These are phyloP conservation scores for Wickerhamomyces sp. DNA, from an alignment of 1,139 yeast species.

Conservation along the genomic window DNA sequence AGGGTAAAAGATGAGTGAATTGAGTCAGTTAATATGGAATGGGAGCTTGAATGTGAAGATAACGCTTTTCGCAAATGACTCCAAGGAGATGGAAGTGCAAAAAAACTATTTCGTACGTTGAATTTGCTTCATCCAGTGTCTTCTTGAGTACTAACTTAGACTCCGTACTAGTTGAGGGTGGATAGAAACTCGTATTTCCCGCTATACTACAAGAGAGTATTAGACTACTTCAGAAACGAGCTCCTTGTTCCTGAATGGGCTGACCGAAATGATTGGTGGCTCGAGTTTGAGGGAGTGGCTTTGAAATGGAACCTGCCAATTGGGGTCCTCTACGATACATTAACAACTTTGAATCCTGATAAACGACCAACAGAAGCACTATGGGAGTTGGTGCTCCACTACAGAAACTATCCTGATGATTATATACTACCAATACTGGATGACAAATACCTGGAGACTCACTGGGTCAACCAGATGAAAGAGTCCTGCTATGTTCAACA, in stretches of 20 bases:
- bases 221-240: constrained; percentile 39
- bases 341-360: constrained; percentile 34
- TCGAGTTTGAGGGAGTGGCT: constrained; percentile 60
- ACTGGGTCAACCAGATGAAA: constrained; percentile 73
- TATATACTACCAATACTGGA: constrained; percentile 43
- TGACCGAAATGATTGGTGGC: constrained; percentile 48
- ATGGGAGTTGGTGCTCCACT: constrained; percentile 50
- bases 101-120: constrained; percentile 21
- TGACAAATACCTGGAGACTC: constrained; percentile 36
- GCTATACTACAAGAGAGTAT: constrained; percentile 35
- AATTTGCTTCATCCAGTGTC: no score
- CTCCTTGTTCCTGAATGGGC: constrained; percentile 32
- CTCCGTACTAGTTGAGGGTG: constrained; percentile 21
- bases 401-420: constrained; percentile 45
- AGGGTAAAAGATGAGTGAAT: constrained; percentile 19
- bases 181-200: constrained; percentile 59
- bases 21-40: constrained; percentile 45
- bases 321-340: constrained; percentile 62
- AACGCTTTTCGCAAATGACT: constrained; percentile 27
- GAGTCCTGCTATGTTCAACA: constrained; percentile 71
- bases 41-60: constrained; percentile 48
- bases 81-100: constrained; percentile 19
- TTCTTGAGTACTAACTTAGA: not conserved
- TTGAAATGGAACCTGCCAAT: constrained; percentile 76
- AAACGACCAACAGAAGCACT: constrained; percentile 21